phyloP scores from a whole-genome alignment of 257 asterid genomes.

The Solanum piurae region DNA sequence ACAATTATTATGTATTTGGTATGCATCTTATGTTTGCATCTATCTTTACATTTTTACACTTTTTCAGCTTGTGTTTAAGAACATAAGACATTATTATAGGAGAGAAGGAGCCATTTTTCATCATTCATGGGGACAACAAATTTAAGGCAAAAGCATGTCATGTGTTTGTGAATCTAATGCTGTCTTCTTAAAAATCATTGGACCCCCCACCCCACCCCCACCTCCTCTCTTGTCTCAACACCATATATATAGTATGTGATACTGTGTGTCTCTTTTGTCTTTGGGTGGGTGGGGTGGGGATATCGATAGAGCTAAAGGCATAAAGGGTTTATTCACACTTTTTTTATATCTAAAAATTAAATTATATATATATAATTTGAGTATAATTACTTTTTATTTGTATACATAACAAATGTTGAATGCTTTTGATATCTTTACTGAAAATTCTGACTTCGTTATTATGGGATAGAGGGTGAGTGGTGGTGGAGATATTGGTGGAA shows the following conservation, averaged over 20 bases:
- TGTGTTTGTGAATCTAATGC: background rate
- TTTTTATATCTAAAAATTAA: background rate
- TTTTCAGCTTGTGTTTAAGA: background rate
- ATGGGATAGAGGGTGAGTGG: background rate
- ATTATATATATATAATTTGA: background rate
- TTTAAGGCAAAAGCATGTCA: background rate
- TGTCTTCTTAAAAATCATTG: background rate
- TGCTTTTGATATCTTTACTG: background rate
- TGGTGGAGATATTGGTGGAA: background rate
- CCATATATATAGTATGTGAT: background rate
- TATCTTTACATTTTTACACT: background rate
- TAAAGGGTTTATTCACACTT: background rate
- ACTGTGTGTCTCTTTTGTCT: background rate
- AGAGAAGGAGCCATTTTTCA: background rate
- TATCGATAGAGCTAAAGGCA: background rate
- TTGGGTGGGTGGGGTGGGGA: background rate
- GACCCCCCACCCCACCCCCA: background rate
- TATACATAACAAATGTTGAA: background rate
- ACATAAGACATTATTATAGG: background rate
- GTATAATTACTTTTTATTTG: background rate
- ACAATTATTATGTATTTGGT: background rate
- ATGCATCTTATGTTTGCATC: background rate
- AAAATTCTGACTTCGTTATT: background rate
- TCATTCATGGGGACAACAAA: background rate
- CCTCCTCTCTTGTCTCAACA: background rate